A percentile compares a stretch with the other conserved stretches of the same genome.
Conservation (phyloP, 805 yeast species). For the Peterozyma toletana region DNA sequence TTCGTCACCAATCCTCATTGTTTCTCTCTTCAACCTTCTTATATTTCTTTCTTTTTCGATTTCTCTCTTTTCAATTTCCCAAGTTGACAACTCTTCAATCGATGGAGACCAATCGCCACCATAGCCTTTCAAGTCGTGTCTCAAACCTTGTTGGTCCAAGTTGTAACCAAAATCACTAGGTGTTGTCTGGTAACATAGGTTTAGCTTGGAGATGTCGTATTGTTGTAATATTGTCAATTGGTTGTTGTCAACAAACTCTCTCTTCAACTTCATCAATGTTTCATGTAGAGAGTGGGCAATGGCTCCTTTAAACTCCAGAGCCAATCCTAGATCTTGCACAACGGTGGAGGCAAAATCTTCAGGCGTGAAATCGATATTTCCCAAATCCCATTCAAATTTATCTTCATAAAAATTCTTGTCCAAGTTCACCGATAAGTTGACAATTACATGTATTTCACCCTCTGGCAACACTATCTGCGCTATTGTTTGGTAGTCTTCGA, state of each 20-base stretch:
- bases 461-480: slow-evolving; percentile 67
- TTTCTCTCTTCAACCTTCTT: slow-evolving; percentile 88
- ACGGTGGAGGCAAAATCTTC: slow-evolving; percentile 78
- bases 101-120: slow-evolving; percentile 86
- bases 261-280: slow-evolving; percentile 63
- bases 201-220: slow-evolving; percentile 26
- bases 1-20: slow-evolving; percentile 60
- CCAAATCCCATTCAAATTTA: slow-evolving; percentile 89
- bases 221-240: slow-evolving; percentile 25
- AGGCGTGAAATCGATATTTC: slow-evolving; percentile 52
- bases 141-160: slow-evolving; percentile 35
- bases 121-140: slow-evolving; percentile 67
- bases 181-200: slow-evolving; percentile 22
- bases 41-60: slow-evolving; percentile 90
- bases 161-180: slow-evolving; percentile 9
- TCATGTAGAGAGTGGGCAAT: slow-evolving; percentile 86
- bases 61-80: slow-evolving; percentile 93
- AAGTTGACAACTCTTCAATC: slow-evolving; percentile 77
- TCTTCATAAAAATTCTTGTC: slow-evolving; percentile 84
- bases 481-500: slow-evolving; percentile 64
- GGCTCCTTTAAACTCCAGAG: slow-evolving; percentile 83
- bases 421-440: slow-evolving; percentile 75
- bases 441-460: slow-evolving; percentile 63
- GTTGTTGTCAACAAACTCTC: slow-evolving; percentile 64
- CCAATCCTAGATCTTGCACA: slow-evolving; percentile 77